Percentiles rank a stretch among this genome's conserved stretches.
Evolutionary conservation across 2,329 filamentous ascomycete genomes (phyloP).

Genomic region (Fusarium kyushuense): DNA sequence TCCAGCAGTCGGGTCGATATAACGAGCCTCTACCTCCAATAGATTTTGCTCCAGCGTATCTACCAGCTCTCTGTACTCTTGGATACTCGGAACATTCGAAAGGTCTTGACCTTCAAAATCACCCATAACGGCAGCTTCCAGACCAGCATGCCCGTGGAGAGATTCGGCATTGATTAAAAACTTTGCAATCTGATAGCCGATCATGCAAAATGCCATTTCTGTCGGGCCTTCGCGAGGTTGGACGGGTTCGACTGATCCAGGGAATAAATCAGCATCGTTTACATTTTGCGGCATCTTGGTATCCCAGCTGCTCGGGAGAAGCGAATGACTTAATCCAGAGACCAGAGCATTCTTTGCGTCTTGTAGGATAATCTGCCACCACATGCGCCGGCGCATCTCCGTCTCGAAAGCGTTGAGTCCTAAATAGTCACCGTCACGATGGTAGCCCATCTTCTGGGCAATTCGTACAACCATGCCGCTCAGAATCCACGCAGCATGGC

Average conservation of each 20-base stretch:
- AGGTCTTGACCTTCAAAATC: constrained; percentile 51
- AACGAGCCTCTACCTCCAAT: constrained; percentile 60
- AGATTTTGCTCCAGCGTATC: constrained; percentile 59
- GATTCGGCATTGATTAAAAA: constrained; percentile 61
- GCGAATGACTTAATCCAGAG: constrained; percentile 67
- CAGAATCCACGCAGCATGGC: constrained; percentile 70
- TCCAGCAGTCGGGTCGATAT: constrained; percentile 65
- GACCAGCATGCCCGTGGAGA: constrained; percentile 57
- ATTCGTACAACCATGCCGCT: constrained; percentile 72
- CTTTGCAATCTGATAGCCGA: constrained; percentile 63
- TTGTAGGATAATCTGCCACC: constrained; percentile 73
- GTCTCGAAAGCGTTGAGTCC: constrained; percentile 72
- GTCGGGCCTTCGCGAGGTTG: constrained; percentile 67
- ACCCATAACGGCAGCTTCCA: constrained; percentile 64
- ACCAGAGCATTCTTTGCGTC: constrained; percentile 69
- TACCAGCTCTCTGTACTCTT: constrained; percentile 58
- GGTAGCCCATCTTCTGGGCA: constrained; percentile 75
- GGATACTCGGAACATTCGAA: constrained; percentile 49
- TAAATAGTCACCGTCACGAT: constrained; percentile 69
- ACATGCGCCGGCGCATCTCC: constrained; percentile 75
- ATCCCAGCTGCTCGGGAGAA: constrained; percentile 66
- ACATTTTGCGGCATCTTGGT: constrained; percentile 68
- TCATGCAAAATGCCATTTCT: constrained; percentile 69
- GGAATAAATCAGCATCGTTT: constrained; percentile 69
- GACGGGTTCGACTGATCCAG: constrained; percentile 63